These are phyloP conservation scores for Saxispiralis lemnorum DNA, from an alignment of 495 filamentous ascomycete species.

Conservation along the genomic window DNA sequence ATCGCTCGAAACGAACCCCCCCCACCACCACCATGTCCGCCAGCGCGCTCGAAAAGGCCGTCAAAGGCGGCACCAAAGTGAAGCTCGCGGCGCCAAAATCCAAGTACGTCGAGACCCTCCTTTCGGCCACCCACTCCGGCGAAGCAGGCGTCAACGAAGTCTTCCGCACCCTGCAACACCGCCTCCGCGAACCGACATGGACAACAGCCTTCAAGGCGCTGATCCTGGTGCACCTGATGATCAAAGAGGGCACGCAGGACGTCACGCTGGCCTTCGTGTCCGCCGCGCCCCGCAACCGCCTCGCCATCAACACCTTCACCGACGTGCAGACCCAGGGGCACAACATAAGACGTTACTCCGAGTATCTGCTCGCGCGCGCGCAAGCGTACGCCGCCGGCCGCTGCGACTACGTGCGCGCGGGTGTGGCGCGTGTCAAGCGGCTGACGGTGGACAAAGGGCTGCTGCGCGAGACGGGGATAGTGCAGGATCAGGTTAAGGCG, in stretches of 20 bases:
- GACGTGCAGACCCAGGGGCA: constrained; percentile 93
- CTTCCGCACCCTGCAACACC: constrained; percentile 73
- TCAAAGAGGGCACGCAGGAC: constrained; percentile 81
- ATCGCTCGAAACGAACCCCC: background rate
- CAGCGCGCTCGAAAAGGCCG: constrained; percentile 30
- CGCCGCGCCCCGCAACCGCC: constrained; percentile 53
- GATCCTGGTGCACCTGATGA: constrained; percentile 93
- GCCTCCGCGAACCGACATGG: constrained; percentile 91
- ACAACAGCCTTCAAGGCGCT: constrained; percentile 90
- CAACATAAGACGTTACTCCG: constrained; percentile 82
- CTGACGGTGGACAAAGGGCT: constrained; percentile 85
- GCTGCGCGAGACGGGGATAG: constrained; percentile 75
- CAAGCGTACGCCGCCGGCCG: constrained; percentile 66
- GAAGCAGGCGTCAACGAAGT: constrained; percentile 93
- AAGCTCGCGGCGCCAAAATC: constrained; percentile 97
- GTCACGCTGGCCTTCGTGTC: constrained; percentile 74
- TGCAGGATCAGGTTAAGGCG: constrained; percentile 74
- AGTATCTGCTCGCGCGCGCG: constrained; percentile 70
- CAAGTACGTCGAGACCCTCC: constrained; percentile 97
- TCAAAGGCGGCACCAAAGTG: constrained; percentile 38
- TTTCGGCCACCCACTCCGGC: constrained; percentile 84
- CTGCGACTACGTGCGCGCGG: constrained; percentile 75
- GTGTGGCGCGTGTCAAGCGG: constrained; percentile 66
- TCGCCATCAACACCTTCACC: constrained; percentile 78
- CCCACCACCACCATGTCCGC: background rate